phyloP scores from a whole-genome alignment of 2,329 filamentous ascomycete species.

The Rutstroemia sp. region DNA sequence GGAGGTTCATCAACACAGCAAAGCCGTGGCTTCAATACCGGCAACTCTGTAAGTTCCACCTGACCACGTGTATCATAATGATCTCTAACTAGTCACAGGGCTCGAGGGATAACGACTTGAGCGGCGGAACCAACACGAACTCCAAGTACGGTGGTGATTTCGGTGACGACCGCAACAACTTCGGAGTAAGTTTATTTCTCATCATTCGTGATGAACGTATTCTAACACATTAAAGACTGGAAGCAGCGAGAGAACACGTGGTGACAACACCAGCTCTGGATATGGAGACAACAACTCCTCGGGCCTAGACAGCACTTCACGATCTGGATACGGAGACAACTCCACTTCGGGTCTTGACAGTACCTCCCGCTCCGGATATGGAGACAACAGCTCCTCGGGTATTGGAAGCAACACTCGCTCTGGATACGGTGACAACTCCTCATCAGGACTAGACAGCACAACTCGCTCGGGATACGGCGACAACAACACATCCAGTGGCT shows the following conservation, averaged over 20 bases:
- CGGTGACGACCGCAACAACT: conserved; percentile 2
- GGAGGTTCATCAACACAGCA: conserved; percentile 8
- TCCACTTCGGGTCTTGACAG: conserved; percentile 8
- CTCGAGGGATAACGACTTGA: conserved; percentile 14
- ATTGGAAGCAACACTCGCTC: not conserved
- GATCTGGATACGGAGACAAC: conserved; percentile 7
- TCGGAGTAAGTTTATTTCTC: not conserved
- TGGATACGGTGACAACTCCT: not conserved
- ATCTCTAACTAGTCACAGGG: conserved; percentile 22
- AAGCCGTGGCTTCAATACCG: conserved; percentile 5
- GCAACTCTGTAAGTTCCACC: conserved; percentile 21
- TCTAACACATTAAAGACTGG: not conserved
- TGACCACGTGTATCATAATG: not conserved
- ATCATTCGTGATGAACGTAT: not conserved
- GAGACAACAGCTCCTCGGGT: not conserved
- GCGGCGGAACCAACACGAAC: conserved; percentile 3
- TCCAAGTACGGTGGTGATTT: conserved; percentile 1
- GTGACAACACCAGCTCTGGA: conserved; percentile 16
- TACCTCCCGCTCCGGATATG: not conserved
- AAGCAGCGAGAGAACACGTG: conserved; percentile 3
- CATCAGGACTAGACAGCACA: not conserved
- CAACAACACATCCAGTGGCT: not conserved
- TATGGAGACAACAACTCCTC: conserved; percentile 9
- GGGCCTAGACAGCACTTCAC: conserved; percentile 17
- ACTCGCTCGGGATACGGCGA: not conserved